These are phyloP conservation scores for Colletotrichum sp. DNA, from an alignment of 2,329 filamentous ascomycete species.

Conservation along the genomic window DNA sequence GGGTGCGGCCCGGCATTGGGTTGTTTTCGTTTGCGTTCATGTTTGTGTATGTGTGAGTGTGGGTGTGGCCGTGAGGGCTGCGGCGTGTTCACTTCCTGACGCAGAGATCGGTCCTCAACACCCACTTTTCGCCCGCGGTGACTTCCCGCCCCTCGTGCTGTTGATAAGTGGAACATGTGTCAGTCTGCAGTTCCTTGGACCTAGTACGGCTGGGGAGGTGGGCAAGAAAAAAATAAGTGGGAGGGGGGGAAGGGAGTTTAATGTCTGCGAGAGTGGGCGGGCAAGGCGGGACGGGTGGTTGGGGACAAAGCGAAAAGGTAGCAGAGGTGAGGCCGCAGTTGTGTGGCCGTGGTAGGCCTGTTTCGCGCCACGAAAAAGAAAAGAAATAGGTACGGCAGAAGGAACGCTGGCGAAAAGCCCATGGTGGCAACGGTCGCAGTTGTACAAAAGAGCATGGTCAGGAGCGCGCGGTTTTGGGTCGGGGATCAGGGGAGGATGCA, in stretches of 20 bases:
- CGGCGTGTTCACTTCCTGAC: conserved; percentile 46
- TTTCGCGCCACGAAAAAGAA: conserved; percentile 11
- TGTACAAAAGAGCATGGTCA: background rate
- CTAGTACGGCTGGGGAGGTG: background rate
- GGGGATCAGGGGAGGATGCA: conserved; percentile 9
- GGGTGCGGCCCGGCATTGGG: background rate
- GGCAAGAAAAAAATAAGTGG: background rate
- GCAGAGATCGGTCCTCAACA: conserved; percentile 83
- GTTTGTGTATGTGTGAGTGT: background rate
- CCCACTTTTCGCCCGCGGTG: conserved; percentile 84
- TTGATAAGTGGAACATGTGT: conserved; percentile 17
- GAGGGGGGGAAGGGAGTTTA: background rate
- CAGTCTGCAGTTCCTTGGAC: conserved; percentile 2
- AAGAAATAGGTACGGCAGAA: conserved; percentile 11
- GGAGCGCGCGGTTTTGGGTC: background rate
- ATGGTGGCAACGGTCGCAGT: conserved; percentile 10
- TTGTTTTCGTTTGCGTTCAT: background rate
- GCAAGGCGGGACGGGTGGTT: background rate
- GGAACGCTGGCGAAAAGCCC: background rate
- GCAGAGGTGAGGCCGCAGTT: conserved; percentile 8
- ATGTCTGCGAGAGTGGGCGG: background rate
- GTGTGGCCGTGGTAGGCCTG: conserved; percentile 2
- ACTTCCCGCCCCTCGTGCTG: conserved; percentile 86
- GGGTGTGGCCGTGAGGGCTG: background rate
- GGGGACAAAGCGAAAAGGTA: background rate